These are phyloP conservation scores for Botrytis aclada DNA, from an alignment of 2,329 filamentous ascomycete genomes.

Conservation along the genomic window DNA sequence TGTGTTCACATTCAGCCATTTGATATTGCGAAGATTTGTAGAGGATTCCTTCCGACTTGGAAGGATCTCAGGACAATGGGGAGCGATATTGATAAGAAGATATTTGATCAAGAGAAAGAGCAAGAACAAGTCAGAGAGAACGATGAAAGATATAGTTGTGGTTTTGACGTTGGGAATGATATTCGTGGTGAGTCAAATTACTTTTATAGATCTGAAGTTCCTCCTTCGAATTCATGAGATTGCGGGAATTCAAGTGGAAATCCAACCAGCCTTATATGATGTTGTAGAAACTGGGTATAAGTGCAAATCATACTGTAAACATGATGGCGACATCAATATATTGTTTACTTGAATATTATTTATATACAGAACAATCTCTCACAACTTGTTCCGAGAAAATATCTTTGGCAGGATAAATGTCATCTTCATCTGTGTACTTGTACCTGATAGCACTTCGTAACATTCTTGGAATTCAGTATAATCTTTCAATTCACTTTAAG, in stretches of 20 bases:
- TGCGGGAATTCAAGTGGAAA: background rate
- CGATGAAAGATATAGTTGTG: background rate
- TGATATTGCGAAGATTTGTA: background rate
- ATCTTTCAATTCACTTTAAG: background rate
- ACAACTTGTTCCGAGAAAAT: background rate
- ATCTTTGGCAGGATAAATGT: background rate
- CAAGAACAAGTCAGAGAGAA: background rate
- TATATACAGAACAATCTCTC: background rate
- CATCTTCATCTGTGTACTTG: background rate
- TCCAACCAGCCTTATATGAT: background rate
- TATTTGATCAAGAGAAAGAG: background rate
- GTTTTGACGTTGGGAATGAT: background rate
- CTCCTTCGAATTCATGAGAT: no score
- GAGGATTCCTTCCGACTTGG: background rate
- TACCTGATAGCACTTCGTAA: background rate
- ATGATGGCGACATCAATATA: no score
- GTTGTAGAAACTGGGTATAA: background rate
- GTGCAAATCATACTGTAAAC: no score
- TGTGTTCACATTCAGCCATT: background rate
- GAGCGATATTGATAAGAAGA: background rate
- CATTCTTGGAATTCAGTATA: background rate
- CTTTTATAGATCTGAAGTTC: background rate
- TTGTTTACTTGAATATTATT: background rate
- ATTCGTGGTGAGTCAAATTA: background rate
- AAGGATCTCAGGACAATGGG: background rate